Conservation (phyloP, 2,329 filamentous ascomycete genomes). For the Byssochlamys sp. region DNA sequence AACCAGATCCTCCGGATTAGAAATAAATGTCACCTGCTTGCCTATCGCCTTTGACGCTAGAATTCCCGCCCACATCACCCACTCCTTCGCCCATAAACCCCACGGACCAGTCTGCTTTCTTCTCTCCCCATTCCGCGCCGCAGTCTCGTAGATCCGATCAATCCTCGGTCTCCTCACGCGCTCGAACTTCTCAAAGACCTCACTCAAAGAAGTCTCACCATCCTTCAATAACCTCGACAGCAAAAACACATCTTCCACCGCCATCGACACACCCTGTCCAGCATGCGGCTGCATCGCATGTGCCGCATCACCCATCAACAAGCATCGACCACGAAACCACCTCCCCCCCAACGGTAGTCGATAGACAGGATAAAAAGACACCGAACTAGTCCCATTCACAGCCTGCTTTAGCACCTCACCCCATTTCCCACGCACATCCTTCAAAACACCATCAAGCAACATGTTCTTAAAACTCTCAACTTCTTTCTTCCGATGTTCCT, state of each 20-base stretch:
- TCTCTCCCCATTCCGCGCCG: slow-evolving; percentile 14
- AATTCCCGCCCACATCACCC: slow-evolving; percentile 7
- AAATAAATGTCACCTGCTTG: slow-evolving; percentile 11
- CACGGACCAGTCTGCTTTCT: slow-evolving; percentile 16
- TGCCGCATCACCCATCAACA: slow-evolving; percentile 24
- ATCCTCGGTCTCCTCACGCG: slow-evolving; percentile 22
- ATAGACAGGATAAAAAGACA: slow-evolving; percentile 27
- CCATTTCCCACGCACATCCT: slow-evolving; percentile 11
- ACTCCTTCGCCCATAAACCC: slow-evolving; percentile 20
- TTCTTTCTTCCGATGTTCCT: slow-evolving; percentile 16
- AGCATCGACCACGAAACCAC: slow-evolving; percentile 27
- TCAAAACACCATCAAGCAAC: slow-evolving; percentile 7
- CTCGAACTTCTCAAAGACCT: slow-evolving; percentile 18
- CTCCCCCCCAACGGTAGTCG: slow-evolving; percentile 21
- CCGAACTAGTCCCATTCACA: slow-evolving; percentile 7
- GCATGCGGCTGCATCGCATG: slow-evolving; percentile 29
- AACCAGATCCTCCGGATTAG: slow-evolving; percentile 15
- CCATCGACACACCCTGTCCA: slow-evolving; percentile 46
- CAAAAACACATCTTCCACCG: slow-evolving; percentile 40
- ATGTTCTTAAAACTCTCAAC: slow-evolving; percentile 15
- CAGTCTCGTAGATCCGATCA: slow-evolving; percentile 14
- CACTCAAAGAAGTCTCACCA: slow-evolving; percentile 5
- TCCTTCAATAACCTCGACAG: slow-evolving; percentile 18
- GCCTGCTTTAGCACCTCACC: slow-evolving; percentile 9
- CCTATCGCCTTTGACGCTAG: slow-evolving; percentile 12